Evolutionary conservation across 1,284 basidiomycete species (phyloP).

Genomic region (Cryptococcus maquisensis): DNA sequence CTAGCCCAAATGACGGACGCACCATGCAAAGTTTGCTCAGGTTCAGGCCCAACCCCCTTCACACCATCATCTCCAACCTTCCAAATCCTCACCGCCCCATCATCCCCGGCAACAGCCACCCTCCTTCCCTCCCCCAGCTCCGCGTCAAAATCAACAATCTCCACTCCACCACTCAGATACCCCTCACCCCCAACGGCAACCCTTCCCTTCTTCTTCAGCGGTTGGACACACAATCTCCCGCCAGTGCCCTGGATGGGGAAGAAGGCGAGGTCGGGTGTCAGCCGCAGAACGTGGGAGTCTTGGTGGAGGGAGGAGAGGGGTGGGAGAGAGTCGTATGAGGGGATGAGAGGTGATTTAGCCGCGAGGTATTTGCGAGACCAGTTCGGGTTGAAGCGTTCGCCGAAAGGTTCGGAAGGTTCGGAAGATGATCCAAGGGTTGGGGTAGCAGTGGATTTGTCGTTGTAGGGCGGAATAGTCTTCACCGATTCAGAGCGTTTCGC

Average conservation of each 20-base stretch:
- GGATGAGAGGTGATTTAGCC: slow-evolving; percentile 49
- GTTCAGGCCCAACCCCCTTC: slow-evolving; percentile 35
- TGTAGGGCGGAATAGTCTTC: background rate
- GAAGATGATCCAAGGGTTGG: too few relatives aligned
- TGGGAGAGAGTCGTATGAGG: slow-evolving; percentile 49
- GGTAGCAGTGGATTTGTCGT: background rate
- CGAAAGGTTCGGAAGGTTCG: background rate
- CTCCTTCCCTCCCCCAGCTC: slow-evolving; percentile 29
- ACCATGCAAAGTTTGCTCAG: slow-evolving; percentile 32
- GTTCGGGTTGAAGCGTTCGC: slow-evolving; percentile 31
- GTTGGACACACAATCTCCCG: slow-evolving; percentile 49
- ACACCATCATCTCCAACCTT: slow-evolving; percentile 31
- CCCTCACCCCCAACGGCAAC: slow-evolving; percentile 41
- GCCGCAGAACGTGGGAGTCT: slow-evolving; percentile 45
- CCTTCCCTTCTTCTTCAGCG: slow-evolving; percentile 45
- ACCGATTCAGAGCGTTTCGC: background rate
- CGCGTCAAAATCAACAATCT: slow-evolving; percentile 47
- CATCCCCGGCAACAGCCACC: slow-evolving; percentile 49
- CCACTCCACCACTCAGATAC: slow-evolving; percentile 43
- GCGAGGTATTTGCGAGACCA: slow-evolving; percentile 51
- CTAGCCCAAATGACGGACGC: background rate
- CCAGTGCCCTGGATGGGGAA: slow-evolving; percentile 52
- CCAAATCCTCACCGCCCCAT: slow-evolving; percentile 48
- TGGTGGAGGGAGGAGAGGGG: slow-evolving; percentile 45
- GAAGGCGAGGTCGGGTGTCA: slow-evolving; percentile 39